Evolutionary conservation across 768 basidiomycete genomes (phyloP).

Genomic region (Agrocybe chaxingu): DNA sequence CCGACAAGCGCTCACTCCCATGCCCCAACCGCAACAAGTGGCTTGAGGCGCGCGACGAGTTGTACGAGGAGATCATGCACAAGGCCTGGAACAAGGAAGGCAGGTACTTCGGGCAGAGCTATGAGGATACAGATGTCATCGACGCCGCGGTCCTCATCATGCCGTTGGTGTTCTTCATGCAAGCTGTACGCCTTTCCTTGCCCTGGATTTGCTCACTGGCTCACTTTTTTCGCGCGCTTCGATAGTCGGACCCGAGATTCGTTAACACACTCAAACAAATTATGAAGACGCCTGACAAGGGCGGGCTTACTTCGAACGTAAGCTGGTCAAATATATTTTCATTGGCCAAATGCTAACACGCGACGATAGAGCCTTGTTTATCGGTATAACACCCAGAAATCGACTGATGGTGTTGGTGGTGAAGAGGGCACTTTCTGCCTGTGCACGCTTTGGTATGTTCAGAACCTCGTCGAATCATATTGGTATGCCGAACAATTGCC

Average conservation of each 20-base stretch:
- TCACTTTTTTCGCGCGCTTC: slow-evolving; percentile 12
- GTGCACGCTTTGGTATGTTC: slow-evolving; percentile 71
- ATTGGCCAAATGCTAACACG: not conserved
- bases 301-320: slow-evolving; percentile 88
- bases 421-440: slow-evolving; percentile 95
- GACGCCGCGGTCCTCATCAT: slow-evolving; percentile 90
- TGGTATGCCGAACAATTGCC: not conserved
- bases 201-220: not conserved
- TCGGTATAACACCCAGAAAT: slow-evolving; percentile 82
- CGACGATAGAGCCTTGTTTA: slow-evolving; percentile 73
- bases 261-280: slow-evolving; percentile 81
- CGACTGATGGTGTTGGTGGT: slow-evolving; percentile 92
- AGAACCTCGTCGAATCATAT: not conserved
- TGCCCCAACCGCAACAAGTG: slow-evolving; percentile 72
- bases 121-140: slow-evolving; percentile 78
- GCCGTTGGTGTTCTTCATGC: slow-evolving; percentile 91
- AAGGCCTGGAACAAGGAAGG: slow-evolving; percentile 79
- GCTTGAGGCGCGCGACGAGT: slow-evolving; percentile 69
- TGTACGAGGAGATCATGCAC: slow-evolving; percentile 93
- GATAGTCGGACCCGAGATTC: slow-evolving; percentile 84
- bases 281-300: slow-evolving; percentile 82
- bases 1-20: slow-evolving; percentile 92
- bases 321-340: slow-evolving; percentile 14
- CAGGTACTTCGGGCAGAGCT: slow-evolving; percentile 81
- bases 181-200: slow-evolving; percentile 48